phyloP scores from a whole-genome alignment of 1,284 basidiomycete genomes.

The Leccinum olivaceoglutinosum region DNA sequence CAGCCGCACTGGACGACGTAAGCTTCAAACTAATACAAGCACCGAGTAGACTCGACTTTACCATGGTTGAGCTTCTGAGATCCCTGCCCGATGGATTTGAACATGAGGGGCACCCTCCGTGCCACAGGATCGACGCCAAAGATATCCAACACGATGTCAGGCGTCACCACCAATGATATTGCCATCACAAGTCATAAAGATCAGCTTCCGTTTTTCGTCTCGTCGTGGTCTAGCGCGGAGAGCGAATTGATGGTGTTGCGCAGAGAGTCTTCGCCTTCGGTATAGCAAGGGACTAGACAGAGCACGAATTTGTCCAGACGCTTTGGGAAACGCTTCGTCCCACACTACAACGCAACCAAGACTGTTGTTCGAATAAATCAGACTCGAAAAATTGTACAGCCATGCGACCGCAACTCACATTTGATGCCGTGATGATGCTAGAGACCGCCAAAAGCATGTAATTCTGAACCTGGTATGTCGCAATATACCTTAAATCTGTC shows the following conservation, averaged over 20 bases:
- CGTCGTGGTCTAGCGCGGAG: slow-evolving; percentile 90
- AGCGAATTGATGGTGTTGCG: slow-evolving; percentile 79
- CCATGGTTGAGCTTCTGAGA: slow-evolving; percentile 93
- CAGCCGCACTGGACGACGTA: neutral
- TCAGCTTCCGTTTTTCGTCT: slow-evolving; percentile 83
- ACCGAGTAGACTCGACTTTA: neutral
- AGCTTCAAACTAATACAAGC: no score
- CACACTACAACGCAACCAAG: slow-evolving; percentile 12
- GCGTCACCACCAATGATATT: slow-evolving; percentile 97
- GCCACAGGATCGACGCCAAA: slow-evolving; percentile 86
- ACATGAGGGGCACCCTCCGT: slow-evolving; percentile 86
- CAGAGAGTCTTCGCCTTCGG: slow-evolving; percentile 87
- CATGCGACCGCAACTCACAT: no score
- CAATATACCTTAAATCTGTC: no score
- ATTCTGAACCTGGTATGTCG: no score
- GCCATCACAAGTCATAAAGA: slow-evolving; percentile 96
- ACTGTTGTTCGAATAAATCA: no score
- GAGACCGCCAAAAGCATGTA: no score
- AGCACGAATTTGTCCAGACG: slow-evolving; percentile 96
- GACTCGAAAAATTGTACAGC: no score
- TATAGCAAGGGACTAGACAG: slow-evolving; percentile 49
- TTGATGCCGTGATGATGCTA: no score
- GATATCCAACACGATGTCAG: slow-evolving; percentile 88
- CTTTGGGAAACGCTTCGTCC: slow-evolving; percentile 85
- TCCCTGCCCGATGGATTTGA: slow-evolving; percentile 93